Evolutionary conservation across 768 basidiomycete genomes (phyloP).

Genomic region (Mycena crocata): DNA sequence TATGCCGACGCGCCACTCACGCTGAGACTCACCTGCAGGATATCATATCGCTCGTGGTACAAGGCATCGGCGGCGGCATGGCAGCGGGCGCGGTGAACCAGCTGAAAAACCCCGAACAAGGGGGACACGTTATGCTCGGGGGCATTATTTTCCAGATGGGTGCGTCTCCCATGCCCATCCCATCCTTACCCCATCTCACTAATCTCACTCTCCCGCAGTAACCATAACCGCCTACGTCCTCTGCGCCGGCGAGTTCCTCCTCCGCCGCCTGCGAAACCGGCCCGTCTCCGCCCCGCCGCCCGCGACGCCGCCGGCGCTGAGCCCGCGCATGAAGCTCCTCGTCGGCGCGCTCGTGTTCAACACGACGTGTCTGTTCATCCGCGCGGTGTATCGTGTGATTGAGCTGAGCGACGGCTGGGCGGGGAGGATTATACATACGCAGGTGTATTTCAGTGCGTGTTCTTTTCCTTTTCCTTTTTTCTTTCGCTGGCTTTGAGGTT

Average conservation of each 20-base stretch:
- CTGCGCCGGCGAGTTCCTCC: slow-evolving; percentile 57
- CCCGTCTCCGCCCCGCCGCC: not conserved
- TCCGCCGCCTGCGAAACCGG: slow-evolving; percentile 41
- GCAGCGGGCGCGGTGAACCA: slow-evolving; percentile 53
- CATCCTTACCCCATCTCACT: not conserved
- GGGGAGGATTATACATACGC: slow-evolving; percentile 45
- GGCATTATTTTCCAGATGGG: slow-evolving; percentile 34
- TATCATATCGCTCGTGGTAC: slow-evolving; percentile 68
- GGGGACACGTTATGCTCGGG: slow-evolving; percentile 31
- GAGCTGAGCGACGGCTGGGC: slow-evolving; percentile 48
- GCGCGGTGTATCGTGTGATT: slow-evolving; percentile 48
- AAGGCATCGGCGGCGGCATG: slow-evolving; percentile 71
- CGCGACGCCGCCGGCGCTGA: not conserved
- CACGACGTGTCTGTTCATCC: slow-evolving; percentile 30
- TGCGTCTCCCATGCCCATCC: not conserved
- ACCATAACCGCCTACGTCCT: slow-evolving; percentile 24
- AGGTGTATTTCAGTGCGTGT: slow-evolving; percentile 48
- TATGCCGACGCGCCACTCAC: no score
- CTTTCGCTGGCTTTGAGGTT: not conserved
- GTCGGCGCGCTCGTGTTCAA: slow-evolving; percentile 20
- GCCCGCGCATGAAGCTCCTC: slow-evolving; percentile 7
- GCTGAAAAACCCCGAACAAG: slow-evolving; percentile 8
- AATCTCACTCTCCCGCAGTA: slow-evolving; percentile 28
- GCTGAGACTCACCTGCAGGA: slow-evolving; percentile 50
- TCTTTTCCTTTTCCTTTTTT: not conserved